phyloP scores from a whole-genome alignment of 148 eudicot species.

The Rhododendron griersonianum region DNA sequence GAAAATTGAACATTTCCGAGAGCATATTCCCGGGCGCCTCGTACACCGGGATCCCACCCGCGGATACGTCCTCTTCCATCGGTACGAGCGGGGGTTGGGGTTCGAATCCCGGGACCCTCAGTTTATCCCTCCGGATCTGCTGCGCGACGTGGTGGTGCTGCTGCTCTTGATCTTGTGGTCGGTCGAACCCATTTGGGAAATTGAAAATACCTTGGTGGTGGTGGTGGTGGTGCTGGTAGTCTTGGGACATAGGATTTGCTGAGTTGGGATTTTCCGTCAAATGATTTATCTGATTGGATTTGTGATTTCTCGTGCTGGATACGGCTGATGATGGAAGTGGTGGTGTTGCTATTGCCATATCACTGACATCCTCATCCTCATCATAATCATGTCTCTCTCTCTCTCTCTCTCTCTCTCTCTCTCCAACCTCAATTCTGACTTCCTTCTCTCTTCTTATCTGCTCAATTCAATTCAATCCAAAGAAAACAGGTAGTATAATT shows the following conservation, averaged over 20 bases:
- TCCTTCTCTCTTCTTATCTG: slow-evolving; percentile 10
- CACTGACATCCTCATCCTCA: slow-evolving; percentile 12
- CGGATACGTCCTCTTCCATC: slow-evolving; percentile 23
- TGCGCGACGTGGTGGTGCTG: slow-evolving; percentile 16
- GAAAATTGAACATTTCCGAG: slow-evolving; percentile 56
- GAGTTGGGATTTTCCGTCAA: background rate
- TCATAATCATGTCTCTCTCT: background rate
- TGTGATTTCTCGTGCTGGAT: slow-evolving; percentile 13
- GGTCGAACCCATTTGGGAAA: slow-evolving; percentile 47
- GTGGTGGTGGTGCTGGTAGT: slow-evolving; percentile 34
- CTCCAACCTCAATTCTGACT: background rate
- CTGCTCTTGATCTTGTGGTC: slow-evolving; percentile 19
- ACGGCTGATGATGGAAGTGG: slow-evolving; percentile 1
- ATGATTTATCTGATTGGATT: background rate
- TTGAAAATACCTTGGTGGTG: slow-evolving; percentile 41
- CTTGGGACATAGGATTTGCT: slow-evolving; percentile 67
- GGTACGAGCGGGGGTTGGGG: slow-evolving; percentile 21
- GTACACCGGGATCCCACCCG: slow-evolving; percentile 21
- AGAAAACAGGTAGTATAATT: background rate
- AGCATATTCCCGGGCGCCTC: slow-evolving; percentile 44
- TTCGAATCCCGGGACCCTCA: slow-evolving; percentile 34
- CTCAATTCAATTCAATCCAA: slow-evolving; percentile 8
- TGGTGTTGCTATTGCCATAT: slow-evolving; percentile 32
- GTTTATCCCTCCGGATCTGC: slow-evolving; percentile 48
- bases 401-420: background rate